Evolutionary conservation across 148 eudicot species (phyloP), one percentile per base, ranked within the genome.

Genomic region (Polygonum aviculare): DNA sequence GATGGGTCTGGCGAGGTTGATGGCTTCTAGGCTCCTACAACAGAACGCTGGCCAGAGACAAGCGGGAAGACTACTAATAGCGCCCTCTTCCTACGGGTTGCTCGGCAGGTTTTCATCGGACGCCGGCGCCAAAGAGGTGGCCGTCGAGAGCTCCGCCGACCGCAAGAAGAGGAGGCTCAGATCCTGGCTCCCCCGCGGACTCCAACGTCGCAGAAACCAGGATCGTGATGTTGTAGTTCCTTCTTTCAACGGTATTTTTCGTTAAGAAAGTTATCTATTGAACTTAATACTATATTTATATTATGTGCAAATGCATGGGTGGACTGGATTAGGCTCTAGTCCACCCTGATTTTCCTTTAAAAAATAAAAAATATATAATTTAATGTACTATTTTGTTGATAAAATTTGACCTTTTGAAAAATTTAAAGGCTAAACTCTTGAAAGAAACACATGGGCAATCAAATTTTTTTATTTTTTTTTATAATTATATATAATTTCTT

Each of bases 1-100:
- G 49, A 87, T 89, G 93, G 84, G 88, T 49, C 48, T 89, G 47
- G 85, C 84, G 51, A 86, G 93, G 76, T 74, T 62, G 69, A 0
- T 85, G 77, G 93, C 80, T 70, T 54, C 87, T 36, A 85, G 84
- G 84, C 79, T 87, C 57, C 81, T 87, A 63, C 84, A 86, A 22
- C 86, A 82, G 76, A 81, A 79, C 79, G 75, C 67, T 5, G 69
- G 39, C 6, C 16, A 26, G 10, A 11, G 36, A 31, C 38, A 60
- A 3, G 38, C 1, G 36, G 36, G 36, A 2, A 8, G 40, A 14
- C 5, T 62, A 14, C 5, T 62, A 33, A 1, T 62, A 5, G 38
- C 39, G 39, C 14, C 72, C 5, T 48, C 70, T 74, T 47, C 79
- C 47, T 48, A 54, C 72, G 81, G 67, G 10, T 7, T 82, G 18